phyloP scores from a whole-genome alignment of 2,329 filamentous ascomycete genomes.

The Epichloe scottii region DNA sequence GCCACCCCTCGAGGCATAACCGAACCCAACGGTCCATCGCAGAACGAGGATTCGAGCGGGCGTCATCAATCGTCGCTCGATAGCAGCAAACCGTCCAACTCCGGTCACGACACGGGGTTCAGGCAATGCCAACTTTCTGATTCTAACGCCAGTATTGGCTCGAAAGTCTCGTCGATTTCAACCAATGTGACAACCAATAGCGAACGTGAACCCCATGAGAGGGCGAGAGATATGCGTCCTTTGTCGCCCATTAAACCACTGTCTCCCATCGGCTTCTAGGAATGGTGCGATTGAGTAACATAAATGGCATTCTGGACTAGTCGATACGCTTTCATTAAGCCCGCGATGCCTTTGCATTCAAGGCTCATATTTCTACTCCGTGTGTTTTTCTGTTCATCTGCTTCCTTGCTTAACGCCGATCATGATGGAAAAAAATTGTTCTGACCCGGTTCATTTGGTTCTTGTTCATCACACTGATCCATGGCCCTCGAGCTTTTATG shows the following conservation, averaged over 20 bases:
- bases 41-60: constrained; percentile 8
- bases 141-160: constrained; percentile 31
- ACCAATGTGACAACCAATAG: constrained; percentile 34
- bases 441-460: not conserved
- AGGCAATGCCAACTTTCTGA: constrained; percentile 28
- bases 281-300: not conserved
- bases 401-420: not conserved
- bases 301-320: not conserved
- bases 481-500: not conserved
- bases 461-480: not conserved
- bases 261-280: constrained; percentile 46
- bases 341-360: constrained; percentile 1
- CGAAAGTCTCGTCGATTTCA: constrained; percentile 30
- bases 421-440: not conserved
- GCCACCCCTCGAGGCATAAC: constrained; percentile 39
- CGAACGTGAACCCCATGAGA: constrained; percentile 20
- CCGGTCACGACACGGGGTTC: constrained; percentile 25
- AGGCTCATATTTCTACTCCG: not conserved
- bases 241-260: constrained; percentile 55
- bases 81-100: constrained; percentile 42
- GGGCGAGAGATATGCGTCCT: constrained; percentile 33
- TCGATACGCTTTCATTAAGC: constrained; percentile 3
- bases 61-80: constrained; percentile 45
- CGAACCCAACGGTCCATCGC: constrained; percentile 19
- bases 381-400: not conserved